These are phyloP conservation scores for Fusarium fujikuroi DNA, from an alignment of 2,329 filamentous ascomycete species.

Conservation along the genomic window DNA sequence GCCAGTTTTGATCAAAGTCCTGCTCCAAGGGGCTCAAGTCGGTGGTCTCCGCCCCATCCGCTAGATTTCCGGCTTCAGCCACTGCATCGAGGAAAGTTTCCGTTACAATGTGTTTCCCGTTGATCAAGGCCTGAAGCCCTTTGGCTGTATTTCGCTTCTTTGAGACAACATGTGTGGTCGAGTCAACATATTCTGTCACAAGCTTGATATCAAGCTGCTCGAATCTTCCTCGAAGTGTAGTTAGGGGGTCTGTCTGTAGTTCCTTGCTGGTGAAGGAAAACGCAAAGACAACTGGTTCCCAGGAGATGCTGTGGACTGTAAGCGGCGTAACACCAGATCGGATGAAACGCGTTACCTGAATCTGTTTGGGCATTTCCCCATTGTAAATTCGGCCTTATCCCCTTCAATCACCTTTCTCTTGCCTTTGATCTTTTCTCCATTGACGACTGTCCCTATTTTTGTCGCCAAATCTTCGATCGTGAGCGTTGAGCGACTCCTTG, in stretches of 20 bases:
- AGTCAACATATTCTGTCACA: constrained; percentile 73
- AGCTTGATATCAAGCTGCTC: constrained; percentile 93
- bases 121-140: constrained; percentile 86
- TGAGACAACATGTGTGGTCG: constrained; percentile 88
- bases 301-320: constrained; percentile 70
- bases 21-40: constrained; percentile 72
- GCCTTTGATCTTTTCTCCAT: constrained; percentile 76
- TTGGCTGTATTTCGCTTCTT: constrained; percentile 91
- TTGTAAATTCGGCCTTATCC: constrained; percentile 68
- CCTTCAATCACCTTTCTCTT: constrained; percentile 64
- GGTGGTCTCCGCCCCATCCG: constrained; percentile 59
- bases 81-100: constrained; percentile 79
- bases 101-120: constrained; percentile 81
- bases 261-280: constrained; percentile 82
- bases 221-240: constrained; percentile 70
- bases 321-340: background rate
- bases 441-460: constrained; percentile 83
- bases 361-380: constrained; percentile 75
- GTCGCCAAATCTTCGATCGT: constrained; percentile 83
- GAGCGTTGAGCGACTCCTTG: constrained; percentile 74
- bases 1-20: constrained; percentile 85
- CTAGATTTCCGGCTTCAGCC: constrained; percentile 65
- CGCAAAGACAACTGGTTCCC: constrained; percentile 83
- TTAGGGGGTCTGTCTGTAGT: constrained; percentile 72
- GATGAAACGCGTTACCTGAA: constrained; percentile 61